Base-by-base conservation (phyloP, 1,284 basidiomycete species). In the Pascua guehoae region DNA sequence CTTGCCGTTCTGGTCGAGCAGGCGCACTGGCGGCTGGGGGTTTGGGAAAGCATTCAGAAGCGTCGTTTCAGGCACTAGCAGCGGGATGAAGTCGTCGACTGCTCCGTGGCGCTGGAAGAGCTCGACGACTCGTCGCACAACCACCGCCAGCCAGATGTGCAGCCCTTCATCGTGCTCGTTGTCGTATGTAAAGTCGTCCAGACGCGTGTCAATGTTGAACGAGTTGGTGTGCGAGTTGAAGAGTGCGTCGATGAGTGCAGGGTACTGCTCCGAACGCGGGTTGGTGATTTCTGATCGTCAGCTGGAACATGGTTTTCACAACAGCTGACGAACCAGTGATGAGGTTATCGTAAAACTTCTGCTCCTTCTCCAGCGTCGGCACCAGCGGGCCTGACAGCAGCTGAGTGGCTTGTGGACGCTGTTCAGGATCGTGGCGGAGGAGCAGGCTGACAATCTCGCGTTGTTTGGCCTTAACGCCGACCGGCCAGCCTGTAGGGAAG, bases 31-130 rank as follows among this genome's bases (percentile, higher is more conserved):
- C 32, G 85, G 83, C 7, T 81, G 65, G 18, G 83, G 57, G 54
- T 86, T 83, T 9, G 88, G 84, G 39, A 86, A 83, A 0, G 79
- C 73, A 45, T 83, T 81, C 40, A 82, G 79, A 2, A 86, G 78
- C 0, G 77, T 75, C 24, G 79, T 80, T 32, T 80, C 79, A 0
- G 92, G 94, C 66, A 92, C 84, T 5, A 97, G 79, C 14, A 95
- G 77, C 0, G 91, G 88, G 0, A 91, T 86, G 62, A 90, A 87
- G 64, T 70, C 69, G 51, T 93, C 86, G 2, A 96, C 85, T 0
- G 94, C 92, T 8, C 94, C 94, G 66, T 94, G 93, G 2, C 94
- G 80, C 47, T 86, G 84, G 72, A 96, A 93, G 12, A 94, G 84
- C 8, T 85, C 79, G 3, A 84, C 81, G 4, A 96, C 79, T 18